These are phyloP conservation scores for Tolypocladium ophioglossoides DNA, from an alignment of 2,329 filamentous ascomycete genomes.

Conservation along the genomic window DNA sequence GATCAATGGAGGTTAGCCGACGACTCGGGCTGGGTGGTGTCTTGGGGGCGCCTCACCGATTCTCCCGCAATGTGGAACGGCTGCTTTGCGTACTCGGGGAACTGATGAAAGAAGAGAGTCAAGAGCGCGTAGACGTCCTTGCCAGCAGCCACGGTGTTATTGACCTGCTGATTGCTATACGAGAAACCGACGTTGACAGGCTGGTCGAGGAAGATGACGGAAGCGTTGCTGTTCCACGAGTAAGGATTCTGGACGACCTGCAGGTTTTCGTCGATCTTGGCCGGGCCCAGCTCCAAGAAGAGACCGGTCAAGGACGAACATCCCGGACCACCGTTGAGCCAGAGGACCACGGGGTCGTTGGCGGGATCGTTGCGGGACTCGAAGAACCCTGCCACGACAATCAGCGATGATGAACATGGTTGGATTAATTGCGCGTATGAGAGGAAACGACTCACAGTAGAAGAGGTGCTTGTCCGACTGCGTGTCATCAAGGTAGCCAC, in stretches of 20 bases:
- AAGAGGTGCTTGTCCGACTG: slow-evolving; percentile 96
- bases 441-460: slow-evolving; percentile 62
- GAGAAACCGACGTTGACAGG: slow-evolving; percentile 97
- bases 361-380: slow-evolving; percentile 93
- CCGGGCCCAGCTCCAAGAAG: slow-evolving; percentile 92
- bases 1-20: no score
- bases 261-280: slow-evolving; percentile 70
- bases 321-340: slow-evolving; percentile 89
- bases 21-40: no score
- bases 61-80: slow-evolving; percentile 96
- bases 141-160: slow-evolving; percentile 84
- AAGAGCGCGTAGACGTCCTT: slow-evolving; percentile 96
- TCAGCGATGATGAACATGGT: not conserved
- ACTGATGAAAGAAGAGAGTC: slow-evolving; percentile 96
- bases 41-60: slow-evolving; percentile 30
- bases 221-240: slow-evolving; percentile 94
- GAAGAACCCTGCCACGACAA: slow-evolving; percentile 68
- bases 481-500: slow-evolving; percentile 90
- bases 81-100: slow-evolving; percentile 86
- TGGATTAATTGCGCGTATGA: not conserved
- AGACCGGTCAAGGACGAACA: slow-evolving; percentile 93
- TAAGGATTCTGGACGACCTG: slow-evolving; percentile 74
- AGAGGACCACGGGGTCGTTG: slow-evolving; percentile 89
- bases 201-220: slow-evolving; percentile 98
- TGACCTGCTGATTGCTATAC: slow-evolving; percentile 80